Conservation (phyloP, 495 filamentous ascomycete species). For the Hypoxylon perforatum region DNA sequence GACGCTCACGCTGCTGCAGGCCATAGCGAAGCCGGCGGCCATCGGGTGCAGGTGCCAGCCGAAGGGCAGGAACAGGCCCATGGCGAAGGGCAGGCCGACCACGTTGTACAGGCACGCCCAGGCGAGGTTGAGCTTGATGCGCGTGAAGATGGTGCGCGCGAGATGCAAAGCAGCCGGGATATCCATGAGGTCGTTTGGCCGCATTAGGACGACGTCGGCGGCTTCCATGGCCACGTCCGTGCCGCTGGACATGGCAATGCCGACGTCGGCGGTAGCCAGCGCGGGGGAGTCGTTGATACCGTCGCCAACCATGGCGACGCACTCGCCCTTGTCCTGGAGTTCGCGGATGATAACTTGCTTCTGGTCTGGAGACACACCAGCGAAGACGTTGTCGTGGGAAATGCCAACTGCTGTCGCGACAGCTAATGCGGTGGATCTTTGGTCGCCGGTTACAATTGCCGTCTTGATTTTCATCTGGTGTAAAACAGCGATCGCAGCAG, state of each 20-base stretch:
- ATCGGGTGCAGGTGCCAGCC: slow-evolving; percentile 91
- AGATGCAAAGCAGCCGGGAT: slow-evolving; percentile 88
- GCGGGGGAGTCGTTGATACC: slow-evolving; percentile 99
- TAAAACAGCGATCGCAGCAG: slow-evolving; percentile 85
- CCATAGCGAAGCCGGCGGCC: slow-evolving; percentile 96
- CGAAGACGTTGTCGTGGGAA: slow-evolving; percentile 74
- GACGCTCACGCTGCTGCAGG: slow-evolving; percentile 86
- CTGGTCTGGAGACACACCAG: slow-evolving; percentile 84
- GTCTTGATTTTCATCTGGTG: slow-evolving; percentile 84
- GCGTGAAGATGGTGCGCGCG: slow-evolving; percentile 83
- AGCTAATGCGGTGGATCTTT: slow-evolving; percentile 79
- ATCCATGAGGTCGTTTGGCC: slow-evolving; percentile 87
- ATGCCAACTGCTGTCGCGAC: slow-evolving; percentile 90
- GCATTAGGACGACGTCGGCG: slow-evolving; percentile 95
- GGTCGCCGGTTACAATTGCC: slow-evolving; percentile 95
- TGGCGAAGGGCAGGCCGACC: slow-evolving; percentile 93
- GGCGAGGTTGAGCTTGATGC: slow-evolving; percentile 92
- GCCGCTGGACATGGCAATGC: slow-evolving; percentile 90
- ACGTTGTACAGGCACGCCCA: slow-evolving; percentile 96
- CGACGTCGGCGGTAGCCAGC: slow-evolving; percentile 89
- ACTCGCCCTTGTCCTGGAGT: slow-evolving; percentile 75
- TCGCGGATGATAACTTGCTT: slow-evolving; percentile 86
- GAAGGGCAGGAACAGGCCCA: slow-evolving; percentile 92
- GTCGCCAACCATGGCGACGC: slow-evolving; percentile 97
- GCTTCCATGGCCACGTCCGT: slow-evolving; percentile 99